These are phyloP conservation scores for Eremothecium cymbalariae DNA, from an alignment of 1,139 yeast genomes.

Conservation along the genomic window DNA sequence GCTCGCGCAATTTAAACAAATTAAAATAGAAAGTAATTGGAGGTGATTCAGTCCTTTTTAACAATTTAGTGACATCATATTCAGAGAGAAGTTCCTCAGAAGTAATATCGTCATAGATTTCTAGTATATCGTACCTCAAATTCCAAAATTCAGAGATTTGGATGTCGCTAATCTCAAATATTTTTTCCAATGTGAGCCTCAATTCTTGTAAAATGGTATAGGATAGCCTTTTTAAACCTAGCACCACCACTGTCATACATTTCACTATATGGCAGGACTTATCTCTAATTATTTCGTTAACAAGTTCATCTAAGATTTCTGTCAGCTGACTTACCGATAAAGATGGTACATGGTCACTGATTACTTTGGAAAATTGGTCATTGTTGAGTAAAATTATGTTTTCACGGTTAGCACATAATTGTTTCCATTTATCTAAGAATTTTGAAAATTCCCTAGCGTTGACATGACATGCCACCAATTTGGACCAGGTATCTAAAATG, in stretches of 20 bases:
- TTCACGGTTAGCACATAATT: constrained; percentile 27
- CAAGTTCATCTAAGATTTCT: constrained; percentile 10
- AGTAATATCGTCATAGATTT: constrained; percentile 41
- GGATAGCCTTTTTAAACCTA: constrained; percentile 20
- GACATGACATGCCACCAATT: constrained; percentile 41
- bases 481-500: constrained; percentile 31
- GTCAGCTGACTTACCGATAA: constrained; percentile 44
- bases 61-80: constrained; percentile 6
- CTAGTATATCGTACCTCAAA: constrained; percentile 40
- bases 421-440: constrained; percentile 45
- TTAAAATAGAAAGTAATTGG: constrained; percentile 33
- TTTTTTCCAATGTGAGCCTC: constrained; percentile 19
- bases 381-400: constrained; percentile 26
- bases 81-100: constrained; percentile 18
- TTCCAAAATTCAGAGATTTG: constrained; percentile 36
- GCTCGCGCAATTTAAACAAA: constrained; percentile 43
- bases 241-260: constrained; percentile 15
- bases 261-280: constrained; percentile 6
- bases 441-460: constrained; percentile 51
- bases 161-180: constrained; percentile 20
- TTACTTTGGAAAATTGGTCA: constrained; percentile 30
- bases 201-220: constrained; percentile 21
- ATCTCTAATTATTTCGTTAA: constrained; percentile 12
- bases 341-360: constrained; percentile 37
- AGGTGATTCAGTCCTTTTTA: constrained; percentile 5